phyloP scores from a whole-genome alignment of 2,329 filamentous ascomycete genomes.

The Colletotrichum siamense region DNA sequence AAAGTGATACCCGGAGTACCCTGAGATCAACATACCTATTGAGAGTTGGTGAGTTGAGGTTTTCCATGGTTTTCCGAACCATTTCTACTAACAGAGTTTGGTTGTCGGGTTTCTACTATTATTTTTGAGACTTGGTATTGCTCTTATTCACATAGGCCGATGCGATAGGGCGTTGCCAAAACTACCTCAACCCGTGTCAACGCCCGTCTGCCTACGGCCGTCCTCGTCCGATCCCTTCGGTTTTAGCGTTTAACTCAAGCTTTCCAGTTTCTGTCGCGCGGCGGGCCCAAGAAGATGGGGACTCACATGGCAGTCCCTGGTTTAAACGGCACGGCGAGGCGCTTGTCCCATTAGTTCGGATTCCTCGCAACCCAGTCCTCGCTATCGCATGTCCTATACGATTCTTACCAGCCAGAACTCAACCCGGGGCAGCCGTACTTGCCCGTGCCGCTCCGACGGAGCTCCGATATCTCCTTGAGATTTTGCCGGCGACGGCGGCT shows the following conservation, averaged over 20 bases:
- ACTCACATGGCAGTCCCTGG: background rate
- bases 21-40: background rate
- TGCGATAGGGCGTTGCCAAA: background rate
- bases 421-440: background rate
- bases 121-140: background rate
- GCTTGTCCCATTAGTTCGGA: background rate
- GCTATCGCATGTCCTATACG: background rate
- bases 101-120: background rate
- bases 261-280: background rate
- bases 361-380: background rate
- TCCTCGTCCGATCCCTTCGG: background rate
- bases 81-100: background rate
- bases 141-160: background rate
- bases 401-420: background rate
- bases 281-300: background rate
- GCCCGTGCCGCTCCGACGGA: background rate
- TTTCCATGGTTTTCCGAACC: background rate
- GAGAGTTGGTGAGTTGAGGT: background rate
- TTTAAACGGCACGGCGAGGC: background rate
- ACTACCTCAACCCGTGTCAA: background rate
- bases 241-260: background rate
- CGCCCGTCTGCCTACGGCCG: background rate
- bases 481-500: background rate
- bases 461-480: background rate
- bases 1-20: background rate